phyloP scores from a whole-genome alignment of 1,284 basidiomycete species.

The Irpex sp. region DNA sequence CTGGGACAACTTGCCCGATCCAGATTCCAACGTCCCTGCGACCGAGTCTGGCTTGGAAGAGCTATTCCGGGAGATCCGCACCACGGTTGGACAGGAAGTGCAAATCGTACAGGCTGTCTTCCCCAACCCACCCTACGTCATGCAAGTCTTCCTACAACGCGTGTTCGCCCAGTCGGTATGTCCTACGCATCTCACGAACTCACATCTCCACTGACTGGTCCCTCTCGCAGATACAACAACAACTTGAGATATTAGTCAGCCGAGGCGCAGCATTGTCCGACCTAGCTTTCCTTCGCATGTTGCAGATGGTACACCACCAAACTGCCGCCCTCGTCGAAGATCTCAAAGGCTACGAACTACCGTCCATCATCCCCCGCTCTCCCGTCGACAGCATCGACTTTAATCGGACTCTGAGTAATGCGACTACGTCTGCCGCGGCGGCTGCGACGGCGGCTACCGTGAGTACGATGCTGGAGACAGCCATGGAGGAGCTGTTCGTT shows the following conservation, averaged over 20 bases:
- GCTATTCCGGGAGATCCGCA: conserved; percentile 84
- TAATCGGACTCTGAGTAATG: conserved; percentile 44
- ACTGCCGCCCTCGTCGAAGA: conserved; percentile 84
- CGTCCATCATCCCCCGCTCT: conserved; percentile 56
- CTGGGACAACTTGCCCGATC: conserved; percentile 80
- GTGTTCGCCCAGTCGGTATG: conserved; percentile 96
- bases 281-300: conserved; percentile 85
- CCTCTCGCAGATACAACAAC: conserved; percentile 78
- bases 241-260: conserved; percentile 82
- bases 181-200: conserved; percentile 5
- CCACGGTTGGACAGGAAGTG: conserved; percentile 91
- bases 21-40: conserved; percentile 74
- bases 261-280: conserved; percentile 74
- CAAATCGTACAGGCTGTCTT: conserved; percentile 99
- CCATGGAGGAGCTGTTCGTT: conserved; percentile 95
- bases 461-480: conserved; percentile 85
- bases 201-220: background rate
- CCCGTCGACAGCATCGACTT: conserved; percentile 58
- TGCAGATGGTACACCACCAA: conserved; percentile 84
- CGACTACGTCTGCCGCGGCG: conserved; percentile 33
- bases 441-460: conserved; percentile 52
- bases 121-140: conserved; percentile 93
- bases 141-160: conserved; percentile 97
- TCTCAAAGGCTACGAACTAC: conserved; percentile 87
- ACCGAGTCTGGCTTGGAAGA: conserved; percentile 76